Evolutionary conservation across 805 yeast genomes (phyloP), one percentile per base, ranked within the genome.

Genomic region (Ogataea pignaliae): DNA sequence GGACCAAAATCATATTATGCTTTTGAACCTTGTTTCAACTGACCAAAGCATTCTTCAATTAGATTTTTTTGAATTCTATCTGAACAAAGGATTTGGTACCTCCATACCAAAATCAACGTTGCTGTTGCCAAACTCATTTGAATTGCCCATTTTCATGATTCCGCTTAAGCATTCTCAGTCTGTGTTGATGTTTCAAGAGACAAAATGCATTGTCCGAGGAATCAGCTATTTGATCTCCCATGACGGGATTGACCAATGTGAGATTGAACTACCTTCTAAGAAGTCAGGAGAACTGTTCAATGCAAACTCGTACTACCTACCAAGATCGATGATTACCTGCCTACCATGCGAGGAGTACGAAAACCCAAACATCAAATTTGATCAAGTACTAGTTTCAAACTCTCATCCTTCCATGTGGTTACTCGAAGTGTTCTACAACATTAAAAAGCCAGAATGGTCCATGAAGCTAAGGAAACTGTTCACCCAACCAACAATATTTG

Each of bases 331-430:
- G 9, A 49, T 64, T 3, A 46, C 52, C 4, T 44, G 54, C 33
- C 40, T 48, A 9, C 44, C 44, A 2, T 40, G 45, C 10, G 51
- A 49, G 8, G 57, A 58, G 18, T 50, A 54, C 30, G 36, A 50
- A 26, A 46, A 52, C 29, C 42, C 48, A 1, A 43, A 48, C 9
- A 38, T 43, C 11, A 44, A 30, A n/a, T 42, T 47, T 16, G 67
- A 64, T 43, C 69, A 64, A 43, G 44, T 64, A 0, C 47, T 64
- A 3, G 36, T 64, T 9, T 57, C 66, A 1, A 47, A 53, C 6
- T 39, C 54, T 2, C 34, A 37, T 8, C 43, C 48, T 4, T 41
- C 57, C 1, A 38, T 64, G 40, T 57, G 57, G 52, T 41, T 57
- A 3, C 31, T 64, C 14, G 68, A 64, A 32, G 48, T 62, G 1